Percentiles rank a stretch among this genome's conserved stretches.
Evolutionary conservation across 2,329 filamentous ascomycete species (phyloP).

Genomic region (Alternaria brassicicola): DNA sequence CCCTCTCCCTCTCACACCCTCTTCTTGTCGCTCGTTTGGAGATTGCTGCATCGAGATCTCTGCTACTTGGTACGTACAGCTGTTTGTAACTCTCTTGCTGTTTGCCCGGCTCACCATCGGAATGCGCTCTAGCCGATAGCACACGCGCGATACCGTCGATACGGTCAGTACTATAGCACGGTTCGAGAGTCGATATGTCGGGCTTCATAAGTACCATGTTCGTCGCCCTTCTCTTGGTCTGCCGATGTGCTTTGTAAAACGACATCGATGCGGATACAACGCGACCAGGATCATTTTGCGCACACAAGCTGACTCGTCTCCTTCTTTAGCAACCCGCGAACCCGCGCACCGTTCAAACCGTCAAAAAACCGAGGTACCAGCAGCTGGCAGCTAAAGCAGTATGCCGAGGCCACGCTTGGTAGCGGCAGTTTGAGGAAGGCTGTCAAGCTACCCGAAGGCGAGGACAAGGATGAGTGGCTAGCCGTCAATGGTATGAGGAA

Average conservation of each 20-base stretch:
- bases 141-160: constrained; percentile 17
- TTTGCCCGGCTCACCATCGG: constrained; percentile 43
- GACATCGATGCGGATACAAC: not conserved
- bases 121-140: constrained; percentile 38
- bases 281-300: constrained; percentile 16
- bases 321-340: constrained; percentile 76
- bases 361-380: constrained; percentile 86
- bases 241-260: not conserved
- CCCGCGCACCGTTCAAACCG: constrained; percentile 88
- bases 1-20: not conserved
- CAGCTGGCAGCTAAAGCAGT: constrained; percentile 94
- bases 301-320: constrained; percentile 45
- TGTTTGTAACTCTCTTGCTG: constrained; percentile 20
- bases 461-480: constrained; percentile 97
- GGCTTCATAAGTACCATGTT: constrained; percentile 84
- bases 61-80: not conserved
- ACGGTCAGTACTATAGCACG: constrained; percentile 23
- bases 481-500: constrained; percentile 83
- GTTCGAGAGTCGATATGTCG: constrained; percentile 46
- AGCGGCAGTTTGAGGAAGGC: constrained; percentile 95
- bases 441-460: constrained; percentile 94
- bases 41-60: not conserved
- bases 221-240: constrained; percentile 50
- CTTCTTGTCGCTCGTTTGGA: constrained; percentile 9
- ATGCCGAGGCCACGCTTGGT: constrained; percentile 94